Percentiles rank a stretch among this genome's conserved stretches.
Conservation (phyloP, 2,329 filamentous ascomycete species). For the Septoria petroselini region DNA sequence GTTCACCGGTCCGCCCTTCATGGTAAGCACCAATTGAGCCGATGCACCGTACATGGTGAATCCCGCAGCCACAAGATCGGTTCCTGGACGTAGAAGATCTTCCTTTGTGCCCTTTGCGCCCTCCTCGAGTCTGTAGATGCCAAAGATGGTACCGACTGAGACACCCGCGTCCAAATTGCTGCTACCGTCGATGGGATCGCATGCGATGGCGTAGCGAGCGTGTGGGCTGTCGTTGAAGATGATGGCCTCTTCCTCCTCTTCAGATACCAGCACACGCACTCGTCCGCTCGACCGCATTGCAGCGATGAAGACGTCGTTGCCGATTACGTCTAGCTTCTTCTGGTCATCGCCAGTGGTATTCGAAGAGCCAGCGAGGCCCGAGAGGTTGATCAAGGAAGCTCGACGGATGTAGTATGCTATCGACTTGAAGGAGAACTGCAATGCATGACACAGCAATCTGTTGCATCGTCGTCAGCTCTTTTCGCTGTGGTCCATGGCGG, state of each 20-base stretch:
- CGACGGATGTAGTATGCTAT: constrained; percentile 99
- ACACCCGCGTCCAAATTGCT: constrained; percentile 98
- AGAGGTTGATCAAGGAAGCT: constrained; percentile 82
- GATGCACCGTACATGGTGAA: constrained; percentile 99
- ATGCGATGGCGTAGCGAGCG: constrained; percentile 88
- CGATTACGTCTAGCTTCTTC: constrained; percentile 99
- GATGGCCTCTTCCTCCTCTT: constrained; percentile 93
- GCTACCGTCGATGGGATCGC: constrained; percentile 95
- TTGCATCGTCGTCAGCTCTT: constrained; percentile 21
- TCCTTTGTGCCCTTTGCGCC: constrained; percentile 71
- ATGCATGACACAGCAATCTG: constrained; percentile 91
- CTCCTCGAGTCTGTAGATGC: constrained; percentile 83
- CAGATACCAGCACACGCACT: constrained; percentile 89
- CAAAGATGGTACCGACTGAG: constrained; percentile 96
- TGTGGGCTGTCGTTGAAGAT: constrained; percentile 71
- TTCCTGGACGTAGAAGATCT: constrained; percentile 84
- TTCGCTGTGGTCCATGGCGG: not conserved
- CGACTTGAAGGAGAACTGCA: constrained; percentile 99
- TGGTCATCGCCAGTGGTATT: constrained; percentile 97
- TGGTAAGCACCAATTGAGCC: constrained; percentile 92
- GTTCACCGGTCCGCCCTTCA: constrained; percentile 88
- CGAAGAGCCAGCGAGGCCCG: constrained; percentile 87
- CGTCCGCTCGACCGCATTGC: constrained; percentile 91
- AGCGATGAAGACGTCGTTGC: constrained; percentile 95
- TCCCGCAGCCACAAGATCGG: constrained; percentile 87